Conservation (phyloP, 192 early-diverging fungal genomes). For the Coemansia sp. region DNA sequence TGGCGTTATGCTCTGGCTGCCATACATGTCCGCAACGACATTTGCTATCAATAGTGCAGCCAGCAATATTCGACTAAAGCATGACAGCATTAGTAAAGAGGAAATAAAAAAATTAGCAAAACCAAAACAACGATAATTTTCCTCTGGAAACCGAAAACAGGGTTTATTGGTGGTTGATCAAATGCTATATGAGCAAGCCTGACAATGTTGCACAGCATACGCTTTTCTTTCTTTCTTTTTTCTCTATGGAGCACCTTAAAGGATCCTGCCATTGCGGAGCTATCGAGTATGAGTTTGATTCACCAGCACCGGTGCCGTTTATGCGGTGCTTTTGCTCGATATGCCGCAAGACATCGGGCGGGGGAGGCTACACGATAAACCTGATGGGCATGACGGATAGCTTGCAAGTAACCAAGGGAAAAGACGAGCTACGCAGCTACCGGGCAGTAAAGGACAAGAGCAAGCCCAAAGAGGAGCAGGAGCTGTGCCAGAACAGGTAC, state of each 20-base stretch:
- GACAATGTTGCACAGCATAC: too few relatives aligned
- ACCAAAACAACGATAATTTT: neutral
- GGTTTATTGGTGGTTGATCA: too few relatives aligned
- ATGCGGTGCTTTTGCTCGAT: constrained; percentile 64
- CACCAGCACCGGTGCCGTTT: constrained; percentile 56
- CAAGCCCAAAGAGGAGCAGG: constrained; percentile 33
- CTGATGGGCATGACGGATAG: constrained; percentile 54
- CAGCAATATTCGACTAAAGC: neutral
- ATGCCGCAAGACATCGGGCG: constrained; percentile 63
- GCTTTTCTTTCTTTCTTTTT: too few relatives aligned
- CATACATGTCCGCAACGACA: constrained; percentile 20
- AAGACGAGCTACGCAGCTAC: constrained; percentile 37
- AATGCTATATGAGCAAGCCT: too few relatives aligned
- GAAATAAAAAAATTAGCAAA: neutral
- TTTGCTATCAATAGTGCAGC: neutral
- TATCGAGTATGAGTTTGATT: constrained; percentile 53
- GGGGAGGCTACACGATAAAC: constrained; percentile 58
- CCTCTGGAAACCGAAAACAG: too few relatives aligned
- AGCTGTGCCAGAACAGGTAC: constrained; percentile 52
- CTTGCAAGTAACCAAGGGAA: constrained; percentile 39
- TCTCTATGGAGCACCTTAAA: constrained; percentile 49
- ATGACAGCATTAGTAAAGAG: neutral
- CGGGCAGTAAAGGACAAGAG: constrained; percentile 45
- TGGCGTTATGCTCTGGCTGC: constrained; percentile 46
- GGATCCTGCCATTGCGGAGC: constrained; percentile 66